Conservation (phyloP, 2,329 filamentous ascomycete genomes). For the Xylaria sp. region DNA sequence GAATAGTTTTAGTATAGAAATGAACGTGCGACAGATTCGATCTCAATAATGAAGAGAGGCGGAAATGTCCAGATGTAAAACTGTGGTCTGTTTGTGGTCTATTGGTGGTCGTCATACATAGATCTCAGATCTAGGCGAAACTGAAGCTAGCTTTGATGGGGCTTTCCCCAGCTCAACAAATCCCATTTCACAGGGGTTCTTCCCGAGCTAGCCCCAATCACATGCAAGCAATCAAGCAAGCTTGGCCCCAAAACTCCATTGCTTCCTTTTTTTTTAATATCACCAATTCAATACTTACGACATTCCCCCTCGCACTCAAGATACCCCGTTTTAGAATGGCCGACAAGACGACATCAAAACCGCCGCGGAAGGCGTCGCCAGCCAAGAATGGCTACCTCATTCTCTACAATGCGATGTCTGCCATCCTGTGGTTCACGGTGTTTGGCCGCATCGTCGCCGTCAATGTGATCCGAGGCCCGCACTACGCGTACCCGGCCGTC, state of each 20-base stretch:
- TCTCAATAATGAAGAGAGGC: not conserved
- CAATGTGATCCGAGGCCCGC: slow-evolving; percentile 65
- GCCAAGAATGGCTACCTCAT: slow-evolving; percentile 77
- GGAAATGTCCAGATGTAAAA: not conserved
- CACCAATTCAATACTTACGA: no score
- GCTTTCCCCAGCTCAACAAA: slow-evolving; percentile 4
- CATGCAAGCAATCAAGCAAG: slow-evolving; percentile 9
- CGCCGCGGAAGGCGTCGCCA: slow-evolving; percentile 53
- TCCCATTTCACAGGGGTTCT: slow-evolving; percentile 12
- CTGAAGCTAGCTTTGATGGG: slow-evolving; percentile 7
- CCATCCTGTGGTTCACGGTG: slow-evolving; percentile 81
- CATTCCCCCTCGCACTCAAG: no score
- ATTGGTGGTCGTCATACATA: not conserved
- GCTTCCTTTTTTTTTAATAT: not conserved
- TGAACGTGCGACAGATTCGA: not conserved
- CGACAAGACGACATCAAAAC: slow-evolving; percentile 39
- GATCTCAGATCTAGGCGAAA: not conserved
- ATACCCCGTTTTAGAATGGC: slow-evolving; percentile 38
- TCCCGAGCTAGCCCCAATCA: slow-evolving; percentile 6
- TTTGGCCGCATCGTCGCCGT: slow-evolving; percentile 73
- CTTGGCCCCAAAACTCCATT: not conserved
- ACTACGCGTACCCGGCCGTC: slow-evolving; percentile 68
- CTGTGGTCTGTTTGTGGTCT: no score
- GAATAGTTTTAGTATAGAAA: no score
- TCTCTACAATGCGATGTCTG: slow-evolving; percentile 84